These are phyloP conservation scores for Ceratobasidium sp. DNA, from an alignment of 1,284 basidiomycete genomes.

Conservation along the genomic window DNA sequence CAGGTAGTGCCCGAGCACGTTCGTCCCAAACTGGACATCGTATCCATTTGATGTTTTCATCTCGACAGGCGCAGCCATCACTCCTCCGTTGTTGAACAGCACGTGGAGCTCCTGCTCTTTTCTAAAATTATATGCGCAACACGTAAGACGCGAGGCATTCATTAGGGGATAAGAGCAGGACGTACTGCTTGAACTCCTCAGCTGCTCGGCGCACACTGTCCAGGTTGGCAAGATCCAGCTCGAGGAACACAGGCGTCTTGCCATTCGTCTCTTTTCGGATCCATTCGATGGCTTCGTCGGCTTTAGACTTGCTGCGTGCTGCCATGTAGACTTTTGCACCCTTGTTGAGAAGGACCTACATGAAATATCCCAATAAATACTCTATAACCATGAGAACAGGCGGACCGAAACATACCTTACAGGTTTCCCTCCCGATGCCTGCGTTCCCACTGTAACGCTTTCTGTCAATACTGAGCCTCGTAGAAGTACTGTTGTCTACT, in stretches of 20 bases:
- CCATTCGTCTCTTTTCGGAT: conserved; percentile 53
- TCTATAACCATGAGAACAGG: not conserved
- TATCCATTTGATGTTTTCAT: conserved; percentile 56
- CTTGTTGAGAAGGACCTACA: conserved; percentile 52
- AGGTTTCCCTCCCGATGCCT: conserved; percentile 47
- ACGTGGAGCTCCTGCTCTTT: conserved; percentile 63
- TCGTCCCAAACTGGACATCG: conserved; percentile 45
- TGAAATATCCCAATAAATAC: not conserved
- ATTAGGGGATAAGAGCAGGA: not conserved
- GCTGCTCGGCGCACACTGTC: conserved; percentile 63
- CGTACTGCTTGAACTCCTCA: conserved; percentile 63
- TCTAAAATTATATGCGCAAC: conserved; percentile 47
- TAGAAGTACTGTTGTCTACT: not conserved
- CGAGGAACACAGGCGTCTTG: conserved; percentile 62
- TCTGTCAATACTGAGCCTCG: not conserved
- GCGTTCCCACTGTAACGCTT: conserved; percentile 26
- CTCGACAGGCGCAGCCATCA: conserved; percentile 63
- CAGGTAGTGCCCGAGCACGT: conserved; percentile 44
- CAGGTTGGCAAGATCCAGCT: conserved; percentile 70
- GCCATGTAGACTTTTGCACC: conserved; percentile 58
- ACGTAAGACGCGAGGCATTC: not conserved
- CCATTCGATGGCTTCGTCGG: conserved; percentile 52
- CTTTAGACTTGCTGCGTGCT: conserved; percentile 54
- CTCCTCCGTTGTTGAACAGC: conserved; percentile 67
- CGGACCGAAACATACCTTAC: conserved; percentile 16